Evolutionary conservation across 2,329 filamentous ascomycete species (phyloP).

Genomic region (Colletotrichum liriopes): DNA sequence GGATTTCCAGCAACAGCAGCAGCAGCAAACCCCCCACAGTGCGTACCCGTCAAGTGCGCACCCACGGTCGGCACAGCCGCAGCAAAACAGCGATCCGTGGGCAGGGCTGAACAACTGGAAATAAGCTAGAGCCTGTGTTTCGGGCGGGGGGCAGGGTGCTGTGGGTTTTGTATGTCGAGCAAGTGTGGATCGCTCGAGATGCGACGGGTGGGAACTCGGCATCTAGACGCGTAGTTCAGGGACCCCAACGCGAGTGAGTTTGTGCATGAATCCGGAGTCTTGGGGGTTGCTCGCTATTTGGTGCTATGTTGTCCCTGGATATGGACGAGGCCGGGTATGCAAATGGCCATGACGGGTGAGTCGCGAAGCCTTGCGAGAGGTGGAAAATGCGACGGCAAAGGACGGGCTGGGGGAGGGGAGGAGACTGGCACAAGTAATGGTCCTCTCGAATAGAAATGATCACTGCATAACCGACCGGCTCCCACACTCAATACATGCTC

Average conservation of each 20-base stretch:
- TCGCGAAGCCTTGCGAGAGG: not conserved
- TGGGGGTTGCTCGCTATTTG: constrained; percentile 11
- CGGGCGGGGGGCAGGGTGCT: not conserved
- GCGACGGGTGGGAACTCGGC: not conserved
- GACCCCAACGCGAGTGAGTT: not conserved
- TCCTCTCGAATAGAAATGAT: constrained; percentile 6
- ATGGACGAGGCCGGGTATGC: not conserved
- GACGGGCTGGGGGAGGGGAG: not conserved
- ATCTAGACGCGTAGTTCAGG: not conserved
- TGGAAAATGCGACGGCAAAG: not conserved
- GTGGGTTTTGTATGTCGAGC: not conserved
- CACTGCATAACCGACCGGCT: not conserved
- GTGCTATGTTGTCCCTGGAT: not conserved
- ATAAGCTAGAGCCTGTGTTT: constrained; percentile 47
- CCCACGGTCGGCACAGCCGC: constrained; percentile 52
- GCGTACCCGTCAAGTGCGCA: constrained; percentile 49
- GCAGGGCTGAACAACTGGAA: constrained; percentile 69
- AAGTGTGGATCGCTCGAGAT: not conserved
- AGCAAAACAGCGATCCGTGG: constrained; percentile 66
- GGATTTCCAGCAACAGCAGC: constrained; percentile 51
- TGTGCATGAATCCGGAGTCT: constrained; percentile 32
- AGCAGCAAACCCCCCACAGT: constrained; percentile 49
- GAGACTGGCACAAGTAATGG: not conserved
- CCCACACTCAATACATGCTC: not conserved
- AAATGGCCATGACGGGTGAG: not conserved